Base-by-base conservation (phyloP, 306 rosid genomes). In the Casuarina cunninghamiana region DNA sequence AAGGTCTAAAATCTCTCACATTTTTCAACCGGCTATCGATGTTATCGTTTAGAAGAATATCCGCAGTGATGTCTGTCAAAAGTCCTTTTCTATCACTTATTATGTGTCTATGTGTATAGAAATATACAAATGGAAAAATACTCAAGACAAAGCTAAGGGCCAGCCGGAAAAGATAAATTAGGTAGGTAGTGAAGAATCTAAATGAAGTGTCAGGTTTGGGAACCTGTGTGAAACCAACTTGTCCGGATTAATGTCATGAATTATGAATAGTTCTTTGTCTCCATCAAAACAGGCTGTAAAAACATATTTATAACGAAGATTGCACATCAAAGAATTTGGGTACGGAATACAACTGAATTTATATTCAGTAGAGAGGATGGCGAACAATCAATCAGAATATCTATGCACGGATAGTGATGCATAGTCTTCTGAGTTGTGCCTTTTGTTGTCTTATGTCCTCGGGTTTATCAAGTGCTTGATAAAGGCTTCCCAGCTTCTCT, bases 41-140 rank as follows among this genome's bases (percentile, higher is more conserved):
- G 42, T 78, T 80, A 80, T 73, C 84, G 54, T 75, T 61, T 43
- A 10, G 39, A 32, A 62, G 82, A 42, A 77, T 84, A 74, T 87
- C 53, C 79, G 58, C 62, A 60, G 32, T 70, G 79, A 50, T 49
- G 61, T 60, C 57, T 77, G 77, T 49, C 54, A 43, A 62, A 71
- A 71, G 73, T 74, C 60, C 61, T 65, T 35, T 16, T 41, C 77
- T 32, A 55, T 75, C 43, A 42, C 73, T 55, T 35, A 60, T 78
- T 62, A 53, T 65, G 32, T 26, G 32, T 26, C 32, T 26, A 26
- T 26, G 32, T 26, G 32, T 26, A 26, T 26, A 26, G 32, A 26
- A 26, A 41, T 45, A 32, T 13, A 60, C 50, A 51, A 19, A 62
- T 76, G 43, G 68, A 62, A 45, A 66, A 5, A 37, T 63, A 58